phyloP scores from a whole-genome alignment of 164 flowering plant species.

The Echeveria elegans region DNA sequence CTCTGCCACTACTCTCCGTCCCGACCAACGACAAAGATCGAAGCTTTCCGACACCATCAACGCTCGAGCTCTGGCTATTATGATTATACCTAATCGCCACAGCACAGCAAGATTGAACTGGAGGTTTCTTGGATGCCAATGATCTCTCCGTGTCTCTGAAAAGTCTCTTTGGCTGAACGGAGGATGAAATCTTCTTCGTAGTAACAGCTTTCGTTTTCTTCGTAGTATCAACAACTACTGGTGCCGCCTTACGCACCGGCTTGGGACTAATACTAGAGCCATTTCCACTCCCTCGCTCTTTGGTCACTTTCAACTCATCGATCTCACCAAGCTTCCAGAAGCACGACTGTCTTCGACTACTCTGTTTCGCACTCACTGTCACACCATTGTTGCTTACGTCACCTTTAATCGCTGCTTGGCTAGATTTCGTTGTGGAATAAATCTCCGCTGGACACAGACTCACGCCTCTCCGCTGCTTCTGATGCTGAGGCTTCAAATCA shows the following conservation, averaged over 20 bases:
- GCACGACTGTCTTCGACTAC: conserved; percentile 53
- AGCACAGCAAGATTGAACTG: background rate
- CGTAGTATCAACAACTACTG: too few relatives aligned
- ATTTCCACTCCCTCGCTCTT: too few relatives aligned
- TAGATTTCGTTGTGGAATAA: conserved; percentile 22
- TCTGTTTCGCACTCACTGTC: too few relatives aligned
- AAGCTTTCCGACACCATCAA: background rate
- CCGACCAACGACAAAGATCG: background rate
- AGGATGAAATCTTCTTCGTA: too few relatives aligned
- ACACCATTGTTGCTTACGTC: conserved; percentile 24
- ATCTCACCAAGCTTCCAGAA: conserved; percentile 51
- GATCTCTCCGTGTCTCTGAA: conserved; percentile 48
- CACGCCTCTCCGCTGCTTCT: conserved; percentile 29
- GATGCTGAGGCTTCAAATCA: conserved; percentile 14
- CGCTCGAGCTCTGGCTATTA: background rate
- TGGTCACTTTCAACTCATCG: conserved; percentile 48
- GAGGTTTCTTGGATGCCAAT: background rate
- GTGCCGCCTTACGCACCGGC: too few relatives aligned
- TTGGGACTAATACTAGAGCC: too few relatives aligned
- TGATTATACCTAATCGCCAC: background rate
- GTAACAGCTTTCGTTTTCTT: too few relatives aligned
- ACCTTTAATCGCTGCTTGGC: conserved; percentile 22
- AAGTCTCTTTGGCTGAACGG: conserved; percentile 60
- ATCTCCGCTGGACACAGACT: conserved; percentile 50
- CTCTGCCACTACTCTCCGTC: background rate